phyloP scores from a whole-genome alignment of 352 stramenopile genomes.

The Globisporangium sylvaticum region DNA sequence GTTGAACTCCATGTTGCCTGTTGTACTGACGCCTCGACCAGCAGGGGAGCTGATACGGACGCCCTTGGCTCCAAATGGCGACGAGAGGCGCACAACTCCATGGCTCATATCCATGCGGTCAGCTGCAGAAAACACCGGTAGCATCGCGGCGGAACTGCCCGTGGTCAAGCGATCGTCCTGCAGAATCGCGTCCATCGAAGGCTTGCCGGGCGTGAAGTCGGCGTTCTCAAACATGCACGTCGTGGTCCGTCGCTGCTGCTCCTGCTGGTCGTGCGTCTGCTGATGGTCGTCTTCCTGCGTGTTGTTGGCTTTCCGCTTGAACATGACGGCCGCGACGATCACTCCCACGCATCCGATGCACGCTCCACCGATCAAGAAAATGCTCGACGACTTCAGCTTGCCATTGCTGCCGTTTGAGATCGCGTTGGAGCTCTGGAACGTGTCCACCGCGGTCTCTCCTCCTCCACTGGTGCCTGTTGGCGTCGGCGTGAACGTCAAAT shows the following conservation, averaged over 20 bases:
- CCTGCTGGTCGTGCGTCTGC: not conserved
- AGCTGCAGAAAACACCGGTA: conserved; percentile 11
- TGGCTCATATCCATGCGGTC: conserved; percentile 9
- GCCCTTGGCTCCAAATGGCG: conserved; percentile 11
- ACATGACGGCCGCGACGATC: conserved; percentile 12
- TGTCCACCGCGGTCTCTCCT: conserved; percentile 15
- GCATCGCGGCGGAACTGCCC: conserved; percentile 12
- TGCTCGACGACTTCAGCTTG: not conserved
- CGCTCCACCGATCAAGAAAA: conserved; percentile 3
- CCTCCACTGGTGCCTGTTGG: not conserved
- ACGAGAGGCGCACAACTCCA: conserved; percentile 15
- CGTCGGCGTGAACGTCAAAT: not conserved
- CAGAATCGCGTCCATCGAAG: conserved; percentile 15
- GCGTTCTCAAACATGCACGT: conserved; percentile 16
- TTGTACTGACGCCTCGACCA: not conserved
- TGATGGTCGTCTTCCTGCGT: conserved; percentile 5
- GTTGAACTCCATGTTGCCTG: conserved; percentile 15
- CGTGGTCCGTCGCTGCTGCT: conserved; percentile 9
- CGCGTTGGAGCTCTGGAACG: conserved; percentile 10
- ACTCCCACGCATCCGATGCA: conserved; percentile 4
- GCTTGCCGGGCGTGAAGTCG: conserved; percentile 10
- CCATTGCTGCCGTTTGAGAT: not conserved
- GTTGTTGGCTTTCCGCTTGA: conserved; percentile 6
- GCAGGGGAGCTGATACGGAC: conserved; percentile 15
- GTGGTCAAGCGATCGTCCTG: conserved; percentile 12